A percentile compares a stretch with the other conserved stretches of the same genome.
phyloP scores from a whole-genome alignment of 2,329 filamentous ascomycete genomes.

The Fusarium lateritium region DNA sequence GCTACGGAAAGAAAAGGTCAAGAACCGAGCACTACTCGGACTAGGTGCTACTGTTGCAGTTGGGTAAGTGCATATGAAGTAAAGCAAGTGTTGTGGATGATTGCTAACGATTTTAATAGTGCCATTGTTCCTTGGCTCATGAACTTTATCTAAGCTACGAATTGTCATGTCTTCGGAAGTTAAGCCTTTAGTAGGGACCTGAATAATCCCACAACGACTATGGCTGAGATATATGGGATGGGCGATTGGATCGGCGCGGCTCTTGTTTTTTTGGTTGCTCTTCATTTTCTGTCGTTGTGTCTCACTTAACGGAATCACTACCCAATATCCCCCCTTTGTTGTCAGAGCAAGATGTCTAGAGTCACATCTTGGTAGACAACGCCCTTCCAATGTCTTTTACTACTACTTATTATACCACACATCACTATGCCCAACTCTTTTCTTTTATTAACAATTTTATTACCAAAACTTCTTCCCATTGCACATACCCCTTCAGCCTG shows the following conservation, averaged over 20 bases:
- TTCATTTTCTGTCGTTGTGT: slow-evolving; percentile 37
- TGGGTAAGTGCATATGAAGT: slow-evolving; percentile 76
- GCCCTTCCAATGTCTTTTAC: slow-evolving; percentile 14
- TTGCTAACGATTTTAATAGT: slow-evolving; percentile 49
- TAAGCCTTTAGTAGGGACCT: slow-evolving; percentile 17
- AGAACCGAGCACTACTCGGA: slow-evolving; percentile 87
- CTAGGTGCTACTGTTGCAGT: slow-evolving; percentile 89
- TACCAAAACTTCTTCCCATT: slow-evolving; percentile 27
- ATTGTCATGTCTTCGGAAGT: slow-evolving; percentile 43
- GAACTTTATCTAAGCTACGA: slow-evolving; percentile 62
- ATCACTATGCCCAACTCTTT: slow-evolving; percentile 30
- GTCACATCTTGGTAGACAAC: slow-evolving; percentile 16
- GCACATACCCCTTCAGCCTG: slow-evolving; percentile 44
- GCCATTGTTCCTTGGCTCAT: slow-evolving; percentile 67
- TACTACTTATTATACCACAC: slow-evolving; percentile 40
- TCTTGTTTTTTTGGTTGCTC: slow-evolving; percentile 43
- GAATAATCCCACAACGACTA: slow-evolving; percentile 32
- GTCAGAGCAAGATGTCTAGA: slow-evolving; percentile 28
- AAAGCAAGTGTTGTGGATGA: not conserved
- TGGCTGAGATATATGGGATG: slow-evolving; percentile 45
- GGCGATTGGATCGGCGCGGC: slow-evolving; percentile 50
- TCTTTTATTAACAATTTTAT: slow-evolving; percentile 30
- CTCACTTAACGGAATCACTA: slow-evolving; percentile 40
- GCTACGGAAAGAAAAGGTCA: slow-evolving; percentile 87
- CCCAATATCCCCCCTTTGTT: slow-evolving; percentile 30